phyloP scores from a whole-genome alignment of 192 early-diverging fungal genomes.

The Coemansia sp. region DNA sequence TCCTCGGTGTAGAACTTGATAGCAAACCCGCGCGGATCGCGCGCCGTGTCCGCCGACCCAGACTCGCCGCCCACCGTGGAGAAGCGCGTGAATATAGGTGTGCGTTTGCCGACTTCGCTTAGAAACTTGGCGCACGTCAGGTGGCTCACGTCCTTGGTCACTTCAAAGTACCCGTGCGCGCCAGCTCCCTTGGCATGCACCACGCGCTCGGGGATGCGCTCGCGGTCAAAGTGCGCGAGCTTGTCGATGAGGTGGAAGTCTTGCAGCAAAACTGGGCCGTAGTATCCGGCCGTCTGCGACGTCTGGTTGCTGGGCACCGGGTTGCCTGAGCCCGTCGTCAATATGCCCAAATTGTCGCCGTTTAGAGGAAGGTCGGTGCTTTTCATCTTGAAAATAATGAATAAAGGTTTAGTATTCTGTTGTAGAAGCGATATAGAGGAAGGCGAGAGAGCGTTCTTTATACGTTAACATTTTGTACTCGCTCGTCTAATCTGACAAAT shows the following conservation, averaged over 20 bases:
- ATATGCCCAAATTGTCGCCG: slow-evolving; percentile 9
- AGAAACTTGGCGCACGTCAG: slow-evolving; percentile 76
- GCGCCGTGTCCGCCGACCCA: slow-evolving; percentile 72
- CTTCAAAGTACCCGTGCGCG: slow-evolving; percentile 83
- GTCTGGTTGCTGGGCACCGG: slow-evolving; percentile 70
- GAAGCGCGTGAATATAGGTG: slow-evolving; percentile 81
- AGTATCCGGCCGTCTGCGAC: slow-evolving; percentile 62
- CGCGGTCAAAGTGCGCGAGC: slow-evolving; percentile 80
- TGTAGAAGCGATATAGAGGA: neutral
- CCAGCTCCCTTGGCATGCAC: slow-evolving; percentile 86
- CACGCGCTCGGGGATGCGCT: slow-evolving; percentile 84
- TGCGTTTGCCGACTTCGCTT: slow-evolving; percentile 68
- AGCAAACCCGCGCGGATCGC: slow-evolving; percentile 81
- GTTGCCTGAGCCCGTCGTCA: slow-evolving; percentile 59
- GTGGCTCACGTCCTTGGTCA: slow-evolving; percentile 67
- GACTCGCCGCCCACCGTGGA: slow-evolving; percentile 77
- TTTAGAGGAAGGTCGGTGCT: slow-evolving; percentile 17
- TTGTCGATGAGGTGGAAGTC: slow-evolving; percentile 81
- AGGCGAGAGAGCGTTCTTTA: neutral
- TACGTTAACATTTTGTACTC: neutral
- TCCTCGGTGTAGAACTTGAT: slow-evolving; percentile 89
- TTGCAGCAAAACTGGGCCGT: slow-evolving; percentile 66
- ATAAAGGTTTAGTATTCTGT: neutral
- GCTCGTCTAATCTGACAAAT: neutral
- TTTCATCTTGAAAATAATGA: neutral